Base-by-base conservation (phyloP, 805 yeast genomes). In the Wickerhamiella azymoides region DNA sequence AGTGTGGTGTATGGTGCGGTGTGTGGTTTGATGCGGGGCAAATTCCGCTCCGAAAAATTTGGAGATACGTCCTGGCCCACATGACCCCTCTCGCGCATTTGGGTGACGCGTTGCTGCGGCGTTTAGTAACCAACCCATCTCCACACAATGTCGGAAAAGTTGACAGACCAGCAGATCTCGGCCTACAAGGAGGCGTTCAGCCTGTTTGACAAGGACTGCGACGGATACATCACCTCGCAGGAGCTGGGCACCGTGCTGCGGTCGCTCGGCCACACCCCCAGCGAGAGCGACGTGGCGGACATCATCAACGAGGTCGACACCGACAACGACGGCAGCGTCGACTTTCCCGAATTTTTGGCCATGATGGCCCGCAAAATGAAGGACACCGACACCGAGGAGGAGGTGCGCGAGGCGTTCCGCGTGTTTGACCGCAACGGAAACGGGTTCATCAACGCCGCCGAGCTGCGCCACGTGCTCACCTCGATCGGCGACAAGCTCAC, bases 211-310 rank as follows among this genome's bases (percentile, higher is more conserved):
- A 86, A 86, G 64, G 95, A 92, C 64, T 82, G 88, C 60, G 96
- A 88, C 66, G 98, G 98, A 9, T 60, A 85, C 61, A 92, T 92
- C 70, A 85, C 96, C 49, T 84, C 96, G 56, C 76, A 84, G 60
- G 98, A 92, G 68, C 73, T 92, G 55, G 96, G 97, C 53, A 86
- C 96, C 3, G 98, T 92, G 45, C 92, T 92, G 98, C 81, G 98
- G 69, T 84, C 96, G n/a, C 72, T 92, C 60, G 98, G 98, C 44
- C 92, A 86, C 66, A 89, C 89, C 59, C 98, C 98, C 32, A 79
- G 94, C 43, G 97, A 92, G 65, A 79, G 86, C 54, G 98, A 92
- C 66, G 80, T 92, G 58, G 83, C 92, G 47, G 98, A 92, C 63
- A 79, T 92, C 81, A 84, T 92, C 72, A 89, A 89, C 64, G 98